Conservation (phyloP, 2,329 filamentous ascomycete species). For the Hirsutella rhossiliensis region DNA sequence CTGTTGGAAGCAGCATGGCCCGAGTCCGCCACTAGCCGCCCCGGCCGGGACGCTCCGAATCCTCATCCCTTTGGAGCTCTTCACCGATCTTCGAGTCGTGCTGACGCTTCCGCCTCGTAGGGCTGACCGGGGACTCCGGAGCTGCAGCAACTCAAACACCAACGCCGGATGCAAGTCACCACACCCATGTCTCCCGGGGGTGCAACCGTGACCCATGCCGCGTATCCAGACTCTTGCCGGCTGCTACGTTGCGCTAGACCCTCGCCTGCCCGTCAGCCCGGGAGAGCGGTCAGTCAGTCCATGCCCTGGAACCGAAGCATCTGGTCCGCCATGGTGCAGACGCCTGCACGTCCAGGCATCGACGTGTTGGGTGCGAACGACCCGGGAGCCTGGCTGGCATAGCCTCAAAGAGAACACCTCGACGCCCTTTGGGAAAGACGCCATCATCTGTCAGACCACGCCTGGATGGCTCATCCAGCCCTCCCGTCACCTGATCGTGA, state of each 20-base stretch:
- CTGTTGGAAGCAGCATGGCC: no score
- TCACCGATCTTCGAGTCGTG: background rate
- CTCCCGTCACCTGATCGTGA: no score
- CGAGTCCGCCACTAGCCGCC: no score
- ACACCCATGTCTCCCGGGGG: background rate
- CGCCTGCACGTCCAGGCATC: background rate
- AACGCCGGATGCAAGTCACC: background rate
- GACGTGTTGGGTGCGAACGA: background rate
- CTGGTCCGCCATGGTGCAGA: background rate
- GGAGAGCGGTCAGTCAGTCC: background rate
- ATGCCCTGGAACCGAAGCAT: background rate
- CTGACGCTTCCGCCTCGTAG: slow-evolving; percentile 4
- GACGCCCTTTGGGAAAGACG: background rate
- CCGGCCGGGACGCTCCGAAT: no score
- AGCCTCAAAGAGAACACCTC: background rate
- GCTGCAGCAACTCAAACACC: background rate
- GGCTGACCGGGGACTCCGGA: slow-evolving; percentile 3
- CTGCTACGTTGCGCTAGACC: background rate
- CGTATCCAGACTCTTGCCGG: background rate
- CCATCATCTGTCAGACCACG: background rate
- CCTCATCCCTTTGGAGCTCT: no score
- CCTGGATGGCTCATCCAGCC: no score
- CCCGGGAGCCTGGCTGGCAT: background rate
- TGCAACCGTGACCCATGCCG: background rate
- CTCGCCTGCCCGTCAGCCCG: background rate